Evolutionary conservation across 1,284 basidiomycete genomes (phyloP).

Genomic region (Sporisorium scitamineum): DNA sequence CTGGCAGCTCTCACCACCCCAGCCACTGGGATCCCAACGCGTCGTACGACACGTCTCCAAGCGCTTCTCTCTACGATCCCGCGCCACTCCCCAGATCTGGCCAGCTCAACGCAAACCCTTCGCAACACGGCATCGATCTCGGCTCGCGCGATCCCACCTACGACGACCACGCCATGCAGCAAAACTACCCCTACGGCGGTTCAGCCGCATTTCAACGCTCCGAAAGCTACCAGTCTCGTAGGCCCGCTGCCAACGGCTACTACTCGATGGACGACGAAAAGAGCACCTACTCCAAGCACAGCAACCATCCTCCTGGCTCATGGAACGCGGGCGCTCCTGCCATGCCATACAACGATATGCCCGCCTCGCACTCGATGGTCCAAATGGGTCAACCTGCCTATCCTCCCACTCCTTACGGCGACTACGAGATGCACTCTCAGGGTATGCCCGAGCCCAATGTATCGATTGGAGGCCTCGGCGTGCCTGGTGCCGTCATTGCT

Average conservation of each 20-base stretch:
- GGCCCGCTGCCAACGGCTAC: slow-evolving; percentile 18
- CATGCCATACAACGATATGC: slow-evolving; percentile 24
- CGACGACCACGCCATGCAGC: slow-evolving; percentile 29
- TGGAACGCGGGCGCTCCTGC: slow-evolving; percentile 18
- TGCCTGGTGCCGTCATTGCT: slow-evolving; percentile 41
- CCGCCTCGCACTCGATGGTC: slow-evolving; percentile 35
- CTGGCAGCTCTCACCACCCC: slow-evolving; percentile 25
- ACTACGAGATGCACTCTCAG: slow-evolving; percentile 16
- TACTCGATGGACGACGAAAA: slow-evolving; percentile 40
- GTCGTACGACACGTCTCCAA: slow-evolving; percentile 30
- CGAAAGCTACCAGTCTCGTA: slow-evolving; percentile 26
- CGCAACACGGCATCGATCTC: slow-evolving; percentile 38
- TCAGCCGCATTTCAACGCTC: slow-evolving; percentile 36
- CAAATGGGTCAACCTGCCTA: slow-evolving; percentile 35
- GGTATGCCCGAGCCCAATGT: slow-evolving; percentile 28
- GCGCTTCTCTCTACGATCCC: slow-evolving; percentile 34
- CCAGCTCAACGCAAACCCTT: slow-evolving; percentile 23
- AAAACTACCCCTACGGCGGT: slow-evolving; percentile 32
- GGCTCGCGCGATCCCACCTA: slow-evolving; percentile 19
- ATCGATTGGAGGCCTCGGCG: slow-evolving; percentile 29
- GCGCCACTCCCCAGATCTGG: slow-evolving; percentile 15
- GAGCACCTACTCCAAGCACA: slow-evolving; percentile 46
- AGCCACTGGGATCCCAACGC: slow-evolving; percentile 43
- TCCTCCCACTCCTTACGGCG: slow-evolving; percentile 34
- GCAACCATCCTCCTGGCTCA: slow-evolving; percentile 24